Base-by-base conservation (phyloP, 176 grass and related monocot species). In the Cocos nucifera region DNA sequence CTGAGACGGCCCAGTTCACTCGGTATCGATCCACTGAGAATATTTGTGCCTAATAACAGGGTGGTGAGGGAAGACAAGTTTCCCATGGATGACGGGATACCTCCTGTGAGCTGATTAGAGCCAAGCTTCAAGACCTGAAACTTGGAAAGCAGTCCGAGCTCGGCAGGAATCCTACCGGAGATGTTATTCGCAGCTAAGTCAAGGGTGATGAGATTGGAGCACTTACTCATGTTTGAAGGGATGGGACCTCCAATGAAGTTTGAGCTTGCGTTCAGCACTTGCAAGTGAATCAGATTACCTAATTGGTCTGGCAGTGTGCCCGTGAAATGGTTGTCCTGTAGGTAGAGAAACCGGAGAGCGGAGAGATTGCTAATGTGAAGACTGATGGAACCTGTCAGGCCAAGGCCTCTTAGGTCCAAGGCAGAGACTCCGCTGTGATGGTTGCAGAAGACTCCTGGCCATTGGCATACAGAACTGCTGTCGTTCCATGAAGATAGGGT, bases 21-120 rank as follows among this genome's bases (percentile, higher is more conserved):
- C 3, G 81, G 81, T 22, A 84, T 84, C 39, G 58, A 1, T 12
- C 81, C 81, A 7, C 51, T 62, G 3, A 84, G 59, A 49, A 52
- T 24, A 48, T 84, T 84, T 3, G 75, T 84, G 17, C 32, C 27
- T 25, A 84, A 14, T 61, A 71, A 35, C n/a, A 84, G 44, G 10
- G 26, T 61, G 29, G 19, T 53, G 0, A 84, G 70, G 20, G 49
- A 25, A 5, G 81, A 78, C 22, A 84, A 50, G 69, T 84, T 84
- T 10, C 65, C 64, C 1, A 78, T 78, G 48, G 65, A 73, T 50
- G 12, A 27, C 3, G 75, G 75, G 50, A 84, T 70, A 8, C 16
- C 2, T 5, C 64, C 75, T 5, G 15, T 28, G 18, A 83, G 70
- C 2, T 69, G 29, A 32, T 78, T 78, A 2, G 23, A 23, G 15